These are phyloP conservation scores for Suillus spraguei DNA, from an alignment of 768 basidiomycete species.

Conservation along the genomic window DNA sequence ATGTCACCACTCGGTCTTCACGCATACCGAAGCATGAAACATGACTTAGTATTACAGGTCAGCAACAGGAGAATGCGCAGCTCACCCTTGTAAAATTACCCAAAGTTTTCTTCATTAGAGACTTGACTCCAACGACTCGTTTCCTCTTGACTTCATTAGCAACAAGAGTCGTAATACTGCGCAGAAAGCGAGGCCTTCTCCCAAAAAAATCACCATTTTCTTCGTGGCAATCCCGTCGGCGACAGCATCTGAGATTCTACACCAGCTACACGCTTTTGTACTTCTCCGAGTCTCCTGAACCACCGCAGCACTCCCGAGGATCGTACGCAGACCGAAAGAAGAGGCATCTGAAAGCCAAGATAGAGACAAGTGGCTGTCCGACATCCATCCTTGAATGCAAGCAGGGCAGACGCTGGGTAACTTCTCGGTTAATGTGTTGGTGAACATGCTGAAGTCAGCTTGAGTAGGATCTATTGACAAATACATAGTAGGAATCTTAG, in stretches of 20 bases:
- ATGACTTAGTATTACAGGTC: background rate
- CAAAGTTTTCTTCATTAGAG: conserved; percentile 36
- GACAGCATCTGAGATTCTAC: conserved; percentile 22
- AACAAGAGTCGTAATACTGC: conserved; percentile 60
- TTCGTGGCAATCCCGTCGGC: conserved; percentile 41
- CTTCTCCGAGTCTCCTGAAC: conserved; percentile 56
- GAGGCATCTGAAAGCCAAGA: too few relatives aligned
- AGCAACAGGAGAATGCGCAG: conserved; percentile 8
- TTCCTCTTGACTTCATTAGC: conserved; percentile 84
- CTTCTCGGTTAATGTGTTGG: conserved; percentile 41
- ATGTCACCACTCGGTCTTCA: too few relatives aligned
- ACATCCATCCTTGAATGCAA: conserved; percentile 93
- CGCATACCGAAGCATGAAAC: too few relatives aligned
- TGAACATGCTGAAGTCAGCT: conserved; percentile 70
- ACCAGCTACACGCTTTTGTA: conserved; percentile 60
- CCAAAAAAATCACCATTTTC: conserved; percentile 18
- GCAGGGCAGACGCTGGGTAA: conserved; percentile 54
- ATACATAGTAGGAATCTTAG: too few relatives aligned
- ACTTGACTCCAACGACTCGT: conserved; percentile 71
- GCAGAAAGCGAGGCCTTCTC: conserved; percentile 23
- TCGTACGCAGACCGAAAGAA: too few relatives aligned
- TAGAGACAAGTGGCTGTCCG: conserved; percentile 16
- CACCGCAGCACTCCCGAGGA: conserved; percentile 52
- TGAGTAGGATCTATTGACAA: too few relatives aligned
- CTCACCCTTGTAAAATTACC: conserved; percentile 87